phyloP scores from a whole-genome alignment of 768 basidiomycete genomes.

The Hemileccinum impolitum region DNA sequence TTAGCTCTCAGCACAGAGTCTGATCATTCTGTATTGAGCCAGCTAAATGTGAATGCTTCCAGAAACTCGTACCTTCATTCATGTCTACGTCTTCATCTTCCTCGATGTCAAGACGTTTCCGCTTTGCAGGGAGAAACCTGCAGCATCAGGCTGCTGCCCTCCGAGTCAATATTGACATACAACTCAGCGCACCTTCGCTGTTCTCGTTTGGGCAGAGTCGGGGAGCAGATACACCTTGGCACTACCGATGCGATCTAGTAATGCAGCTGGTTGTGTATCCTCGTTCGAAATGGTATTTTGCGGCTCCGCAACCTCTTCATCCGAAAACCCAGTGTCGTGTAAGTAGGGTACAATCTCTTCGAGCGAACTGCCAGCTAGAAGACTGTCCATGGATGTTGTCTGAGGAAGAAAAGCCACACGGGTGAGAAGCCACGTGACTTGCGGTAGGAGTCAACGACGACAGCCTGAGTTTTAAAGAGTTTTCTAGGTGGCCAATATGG shows the following conservation, averaged over 20 bases:
- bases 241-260: conserved; percentile 67
- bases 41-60: conserved; percentile 1
- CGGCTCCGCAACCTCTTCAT: conserved; percentile 46
- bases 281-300: conserved; percentile 30
- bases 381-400: conserved; percentile 45
- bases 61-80: conserved; percentile 27
- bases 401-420: background rate
- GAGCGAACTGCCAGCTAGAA: conserved; percentile 32
- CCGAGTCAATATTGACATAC: conserved; percentile 34
- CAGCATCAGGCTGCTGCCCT: conserved; percentile 46
- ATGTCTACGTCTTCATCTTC: conserved; percentile 37
- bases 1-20: conserved; percentile 53
- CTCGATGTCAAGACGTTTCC: conserved; percentile 45
- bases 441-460: too few species aligned
- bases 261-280: conserved; percentile 24
- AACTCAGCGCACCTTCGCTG: conserved; percentile 69
- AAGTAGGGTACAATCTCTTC: conserved; percentile 40
- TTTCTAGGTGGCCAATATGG: conserved; percentile 15
- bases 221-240: conserved; percentile 77
- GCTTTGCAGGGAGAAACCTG: conserved; percentile 31
- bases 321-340: conserved; percentile 53
- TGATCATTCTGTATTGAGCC: conserved; percentile 18
- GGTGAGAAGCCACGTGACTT: conserved; percentile 17
- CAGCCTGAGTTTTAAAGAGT: too few species aligned
- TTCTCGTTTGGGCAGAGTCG: conserved; percentile 56